Evolutionary conservation across 305 asterid genomes (phyloP).

Genomic region (Withania somnifera): DNA sequence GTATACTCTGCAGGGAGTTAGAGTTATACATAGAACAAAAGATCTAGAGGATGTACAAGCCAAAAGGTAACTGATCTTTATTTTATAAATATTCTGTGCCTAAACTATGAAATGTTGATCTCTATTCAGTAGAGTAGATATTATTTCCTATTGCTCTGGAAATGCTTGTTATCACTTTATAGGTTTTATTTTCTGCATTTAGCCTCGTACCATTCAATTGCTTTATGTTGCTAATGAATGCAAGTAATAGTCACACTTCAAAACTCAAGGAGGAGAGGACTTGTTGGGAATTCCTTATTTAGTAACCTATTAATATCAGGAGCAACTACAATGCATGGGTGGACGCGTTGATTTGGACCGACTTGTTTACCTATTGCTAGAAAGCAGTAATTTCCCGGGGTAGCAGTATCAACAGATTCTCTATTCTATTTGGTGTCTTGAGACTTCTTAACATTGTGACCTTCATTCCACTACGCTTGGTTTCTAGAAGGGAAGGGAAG

Average conservation of each 20-base stretch:
- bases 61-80: slow-evolving; percentile 36
- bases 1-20: slow-evolving; percentile 51
- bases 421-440: neutral
- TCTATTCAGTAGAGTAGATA: neutral
- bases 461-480: neutral
- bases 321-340: neutral
- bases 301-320: neutral
- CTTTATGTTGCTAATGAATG: neutral
- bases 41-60: slow-evolving; percentile 88
- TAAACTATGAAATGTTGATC: neutral
- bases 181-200: neutral
- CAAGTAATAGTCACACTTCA: neutral
- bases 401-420: neutral
- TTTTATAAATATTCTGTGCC: neutral
- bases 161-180: neutral
- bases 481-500: neutral
- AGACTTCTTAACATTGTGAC: neutral
- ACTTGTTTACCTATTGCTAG: neutral
- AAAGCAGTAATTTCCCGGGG: neutral
- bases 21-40: slow-evolving; percentile 75
- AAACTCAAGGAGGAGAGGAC: neutral
- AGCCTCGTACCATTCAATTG: neutral
- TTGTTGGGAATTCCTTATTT: neutral
- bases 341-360: neutral
- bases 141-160: neutral